A percentile compares a stretch with the other conserved stretches of the same genome.
These are phyloP conservation scores for Cucumis sativus DNA, from an alignment of 306 rosid genomes.

Conservation along the genomic window Cucumber_9930_V3 NC_026657.2:19465501-19466000, in stretches of 20 bases:
- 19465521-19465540: no score
- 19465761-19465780: neutral
- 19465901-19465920: neutral
- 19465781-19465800: slow-evolving; percentile 2
- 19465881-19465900: no score
- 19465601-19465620: no score
- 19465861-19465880: neutral
- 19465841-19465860: neutral
- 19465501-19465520: no score
- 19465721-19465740: slow-evolving; percentile 2
- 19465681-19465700: neutral
- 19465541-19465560: neutral
- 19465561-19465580: neutral
- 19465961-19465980: slow-evolving; percentile 10
- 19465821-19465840: neutral
- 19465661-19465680: neutral
- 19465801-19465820: neutral
- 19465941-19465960: neutral
- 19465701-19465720: neutral
- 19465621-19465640: neutral
- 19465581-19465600: neutral
- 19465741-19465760: slow-evolving; percentile 11
- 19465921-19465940: slow-evolving; percentile 7
- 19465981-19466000: slow-evolving; percentile 2
- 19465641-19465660: no score